These are phyloP conservation scores for Scutellaria baicalensis DNA, from an alignment of 257 asterid species.

Conservation along the genomic window DNA sequence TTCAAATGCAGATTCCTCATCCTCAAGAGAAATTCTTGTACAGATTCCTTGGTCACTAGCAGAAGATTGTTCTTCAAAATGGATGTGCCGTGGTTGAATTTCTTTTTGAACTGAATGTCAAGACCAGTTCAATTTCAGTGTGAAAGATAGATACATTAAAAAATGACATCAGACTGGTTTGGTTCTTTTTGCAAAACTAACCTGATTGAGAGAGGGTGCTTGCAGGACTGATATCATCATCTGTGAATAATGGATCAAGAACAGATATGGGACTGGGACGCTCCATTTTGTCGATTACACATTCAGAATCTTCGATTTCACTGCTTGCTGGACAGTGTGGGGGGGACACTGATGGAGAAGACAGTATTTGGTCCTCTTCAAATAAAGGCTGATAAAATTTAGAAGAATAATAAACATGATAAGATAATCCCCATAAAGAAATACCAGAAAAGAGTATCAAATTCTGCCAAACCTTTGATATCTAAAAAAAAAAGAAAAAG, in stretches of 20 bases:
- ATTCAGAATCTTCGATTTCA: constrained; percentile 43
- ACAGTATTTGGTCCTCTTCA: constrained; percentile 31
- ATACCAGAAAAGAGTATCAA: neutral
- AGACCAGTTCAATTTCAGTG: constrained; percentile 14
- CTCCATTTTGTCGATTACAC: constrained; percentile 39
- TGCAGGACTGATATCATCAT: constrained; percentile 79
- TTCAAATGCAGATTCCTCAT: constrained; percentile 94
- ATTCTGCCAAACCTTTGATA: neutral
- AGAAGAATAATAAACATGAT: neutral
- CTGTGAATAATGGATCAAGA: constrained; percentile 75
- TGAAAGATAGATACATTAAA: neutral
- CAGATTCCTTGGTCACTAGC: constrained; percentile 43
- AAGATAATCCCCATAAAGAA: neutral
- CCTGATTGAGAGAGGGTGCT: constrained; percentile 58
- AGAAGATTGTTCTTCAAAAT: constrained; percentile 56
- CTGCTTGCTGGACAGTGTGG: constrained; percentile 24
- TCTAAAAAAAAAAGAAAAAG: no score
- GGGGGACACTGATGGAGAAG: constrained; percentile 39
- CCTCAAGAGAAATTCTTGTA: constrained; percentile 50
- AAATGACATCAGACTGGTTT: neutral
- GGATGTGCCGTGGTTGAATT: constrained; percentile 63
- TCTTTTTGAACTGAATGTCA: constrained; percentile 47
- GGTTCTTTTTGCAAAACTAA: constrained; percentile 18
- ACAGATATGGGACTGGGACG: constrained; percentile 89
- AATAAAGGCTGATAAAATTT: constrained; percentile 25